Evolutionary conservation across 2,329 filamentous ascomycete species (phyloP), one percentile per base, ranked within the genome.

Genomic region (Apiospora rasikravindrae): DNA sequence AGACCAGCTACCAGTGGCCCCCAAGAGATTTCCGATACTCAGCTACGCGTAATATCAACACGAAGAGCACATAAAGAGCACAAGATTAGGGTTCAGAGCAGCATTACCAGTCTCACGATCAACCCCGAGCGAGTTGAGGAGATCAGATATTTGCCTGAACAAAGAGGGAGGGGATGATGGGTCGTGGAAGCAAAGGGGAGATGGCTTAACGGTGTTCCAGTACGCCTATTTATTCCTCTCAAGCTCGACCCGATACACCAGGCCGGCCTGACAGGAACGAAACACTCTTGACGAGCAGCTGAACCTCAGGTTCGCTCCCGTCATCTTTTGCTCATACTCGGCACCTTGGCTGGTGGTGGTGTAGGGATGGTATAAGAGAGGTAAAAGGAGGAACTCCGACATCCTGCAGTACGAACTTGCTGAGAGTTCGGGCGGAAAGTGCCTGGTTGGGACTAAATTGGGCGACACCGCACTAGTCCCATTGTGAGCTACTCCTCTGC

Each of bases 111-210:
- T 75, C 88, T 90, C 71, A 90, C 88, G 72, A 93, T 90, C 22
- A 89, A 88, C 69, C 91, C 91, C 75, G 90, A 89, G 70, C 90
- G 85, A 7, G 86, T 87, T 24, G 90, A 86, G 70, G 84, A 86
- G 80, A 92, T 92, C 29, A 78, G 75, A 75, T 85, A 84, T 0
- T 77, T 74, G 49, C 49, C 49, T 24, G n/a, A n/a, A n/a, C n/a
- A n/a, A n/a, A n/a, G n/a, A n/a, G n/a, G n/a, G n/a, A n/a, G n/a
- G n/a, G 16, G 49, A 53, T 4, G 49, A 29, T 14, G 24, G 24
- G 49, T 4, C 1, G 26, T 16, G 24, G 19, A 22, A 19, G 16
- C 44, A 22, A 7, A 47, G 16, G 19, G 22, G n/a, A n/a, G n/a
- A n/a, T n/a, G 4, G 22, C 22, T 47, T 19, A 5, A 7, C 44